phyloP scores from a whole-genome alignment of 2,329 filamentous ascomycete species.

The Aspergillus proliferans region DNA sequence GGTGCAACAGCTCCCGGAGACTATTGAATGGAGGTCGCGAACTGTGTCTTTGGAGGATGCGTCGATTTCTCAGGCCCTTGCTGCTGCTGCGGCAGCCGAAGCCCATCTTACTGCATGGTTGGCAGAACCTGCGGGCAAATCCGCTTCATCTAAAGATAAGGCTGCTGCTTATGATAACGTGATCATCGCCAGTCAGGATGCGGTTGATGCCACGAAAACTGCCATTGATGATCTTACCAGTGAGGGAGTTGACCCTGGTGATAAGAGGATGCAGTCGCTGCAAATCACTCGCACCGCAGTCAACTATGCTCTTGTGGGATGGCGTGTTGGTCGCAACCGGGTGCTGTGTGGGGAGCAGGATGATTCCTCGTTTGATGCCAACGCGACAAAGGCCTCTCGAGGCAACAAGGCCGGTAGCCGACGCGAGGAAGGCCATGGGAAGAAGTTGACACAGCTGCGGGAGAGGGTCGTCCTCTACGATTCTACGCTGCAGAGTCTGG shows the following conservation, averaged over 20 bases:
- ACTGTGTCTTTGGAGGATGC: slow-evolving; percentile 89
- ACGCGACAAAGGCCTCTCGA: slow-evolving; percentile 46
- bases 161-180: slow-evolving; percentile 88
- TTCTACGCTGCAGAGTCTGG: slow-evolving; percentile 80
- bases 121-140: slow-evolving; percentile 34
- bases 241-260: slow-evolving; percentile 77
- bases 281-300: slow-evolving; percentile 90
- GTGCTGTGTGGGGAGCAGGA: slow-evolving; percentile 79
- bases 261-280: slow-evolving; percentile 81
- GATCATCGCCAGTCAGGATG: slow-evolving; percentile 84
- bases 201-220: slow-evolving; percentile 85
- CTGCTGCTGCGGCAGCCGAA: slow-evolving; percentile 56
- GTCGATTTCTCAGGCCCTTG: slow-evolving; percentile 78
- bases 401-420: slow-evolving; percentile 47
- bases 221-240: slow-evolving; percentile 83
- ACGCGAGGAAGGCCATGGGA: slow-evolving; percentile 62
- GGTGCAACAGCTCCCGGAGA: slow-evolving; percentile 56
- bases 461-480: slow-evolving; percentile 89
- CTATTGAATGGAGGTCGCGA: slow-evolving; percentile 77
- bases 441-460: slow-evolving; percentile 71
- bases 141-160: slow-evolving; percentile 51
- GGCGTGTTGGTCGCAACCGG: slow-evolving; percentile 88
- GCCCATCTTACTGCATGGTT: slow-evolving; percentile 45
- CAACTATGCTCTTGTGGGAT: slow-evolving; percentile 89
- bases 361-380: slow-evolving; percentile 55